Percentiles rank a stretch among this genome's conserved stretches.
Evolutionary conservation across 2,329 filamentous ascomycete genomes (phyloP).

Genomic region (Magnaporthiopsis rhizophila): DNA sequence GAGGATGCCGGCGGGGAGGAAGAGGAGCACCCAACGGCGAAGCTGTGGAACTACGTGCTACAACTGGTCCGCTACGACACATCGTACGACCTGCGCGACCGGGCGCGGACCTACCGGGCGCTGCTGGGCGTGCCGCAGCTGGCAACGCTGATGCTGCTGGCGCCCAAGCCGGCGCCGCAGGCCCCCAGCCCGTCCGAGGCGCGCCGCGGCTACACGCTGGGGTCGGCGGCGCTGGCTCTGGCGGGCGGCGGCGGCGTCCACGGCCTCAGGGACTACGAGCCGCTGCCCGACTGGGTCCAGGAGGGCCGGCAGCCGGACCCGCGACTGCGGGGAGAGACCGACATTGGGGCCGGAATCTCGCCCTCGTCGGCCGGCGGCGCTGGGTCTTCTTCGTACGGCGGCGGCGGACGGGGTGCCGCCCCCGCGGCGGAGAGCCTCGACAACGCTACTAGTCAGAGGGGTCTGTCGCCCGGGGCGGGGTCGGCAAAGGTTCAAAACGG

Average conservation of each 20-base stretch:
- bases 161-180: slow-evolving; percentile 89
- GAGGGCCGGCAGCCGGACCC: slow-evolving; percentile 73
- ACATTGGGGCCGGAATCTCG: slow-evolving; percentile 15
- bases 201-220: slow-evolving; percentile 68
- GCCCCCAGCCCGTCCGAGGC: slow-evolving; percentile 82
- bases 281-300: slow-evolving; percentile 77
- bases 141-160: slow-evolving; percentile 81
- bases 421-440: slow-evolving; percentile 60
- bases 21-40: slow-evolving; percentile 59
- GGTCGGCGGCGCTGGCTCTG: slow-evolving; percentile 78
- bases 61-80: slow-evolving; percentile 86
- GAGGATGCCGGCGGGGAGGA: slow-evolving; percentile 15
- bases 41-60: slow-evolving; percentile 78
- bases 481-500: slow-evolving; percentile 40
- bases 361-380: slow-evolving; percentile 13
- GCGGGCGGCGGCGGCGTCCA: slow-evolving; percentile 67
- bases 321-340: slow-evolving; percentile 47
- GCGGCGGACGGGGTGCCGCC: slow-evolving; percentile 31
- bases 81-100: slow-evolving; percentile 90
- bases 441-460: slow-evolving; percentile 32
- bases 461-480: slow-evolving; percentile 13
- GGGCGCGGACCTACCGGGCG: slow-evolving; percentile 78
- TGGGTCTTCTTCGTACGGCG: slow-evolving; percentile 23
- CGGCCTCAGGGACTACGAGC: slow-evolving; percentile 69
- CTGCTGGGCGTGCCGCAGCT: slow-evolving; percentile 79